These are phyloP conservation scores for Boletus semigastroideus DNA, from an alignment of 1,284 basidiomycete genomes.

Conservation along the genomic window DNA sequence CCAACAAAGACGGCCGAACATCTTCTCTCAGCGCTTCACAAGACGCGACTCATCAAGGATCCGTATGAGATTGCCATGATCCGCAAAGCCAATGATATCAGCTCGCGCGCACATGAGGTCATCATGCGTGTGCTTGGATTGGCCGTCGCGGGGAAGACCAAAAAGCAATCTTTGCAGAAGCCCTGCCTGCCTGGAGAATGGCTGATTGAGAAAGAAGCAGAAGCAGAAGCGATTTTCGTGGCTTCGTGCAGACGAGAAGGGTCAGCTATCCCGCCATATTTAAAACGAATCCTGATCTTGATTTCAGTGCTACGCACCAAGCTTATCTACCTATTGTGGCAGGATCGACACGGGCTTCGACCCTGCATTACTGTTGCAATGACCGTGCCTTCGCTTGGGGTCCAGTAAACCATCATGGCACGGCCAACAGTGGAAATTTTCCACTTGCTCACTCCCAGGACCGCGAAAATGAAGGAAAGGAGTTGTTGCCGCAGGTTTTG, in stretches of 20 bases:
- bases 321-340: constrained; percentile 91
- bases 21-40: constrained; percentile 74
- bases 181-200: constrained; percentile 73
- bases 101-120: constrained; percentile 83
- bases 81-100: constrained; percentile 77
- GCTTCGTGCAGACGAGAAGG: constrained; percentile 84
- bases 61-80: constrained; percentile 72
- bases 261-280: constrained; percentile 41
- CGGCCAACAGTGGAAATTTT: constrained; percentile 50
- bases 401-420: constrained; percentile 57
- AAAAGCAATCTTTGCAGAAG: constrained; percentile 36
- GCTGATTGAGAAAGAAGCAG: constrained; percentile 86
- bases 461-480: constrained; percentile 28
- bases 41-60: constrained; percentile 77
- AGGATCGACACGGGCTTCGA: constrained; percentile 78
- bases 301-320: constrained; percentile 71
- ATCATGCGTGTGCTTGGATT: constrained; percentile 88
- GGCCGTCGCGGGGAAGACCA: constrained; percentile 58
- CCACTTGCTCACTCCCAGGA: constrained; percentile 32
- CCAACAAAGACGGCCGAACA: constrained; percentile 36
- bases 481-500: constrained; percentile 72
- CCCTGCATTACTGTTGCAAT: constrained; percentile 88
- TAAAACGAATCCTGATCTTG: constrained; percentile 4
- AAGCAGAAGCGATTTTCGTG: constrained; percentile 89
- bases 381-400: constrained; percentile 80